Conservation (phyloP, 306 rosid species). For the Citrullus amarus region DNA sequence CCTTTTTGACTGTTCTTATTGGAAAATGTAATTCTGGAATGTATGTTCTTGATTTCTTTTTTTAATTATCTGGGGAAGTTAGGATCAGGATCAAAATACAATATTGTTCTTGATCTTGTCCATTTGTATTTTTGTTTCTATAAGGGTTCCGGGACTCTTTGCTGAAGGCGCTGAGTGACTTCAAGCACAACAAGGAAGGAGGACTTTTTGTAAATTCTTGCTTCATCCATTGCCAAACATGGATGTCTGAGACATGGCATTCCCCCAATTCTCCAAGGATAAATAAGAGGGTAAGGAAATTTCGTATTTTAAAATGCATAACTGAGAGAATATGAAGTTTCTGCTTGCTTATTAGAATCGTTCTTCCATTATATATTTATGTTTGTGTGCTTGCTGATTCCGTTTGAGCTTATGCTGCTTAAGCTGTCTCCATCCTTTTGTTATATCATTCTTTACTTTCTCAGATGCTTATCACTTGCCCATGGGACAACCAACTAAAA, state of each 20-base stretch:
- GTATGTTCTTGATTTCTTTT: background rate
- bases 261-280: slow-evolving; percentile 72
- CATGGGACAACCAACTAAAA: background rate
- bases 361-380: background rate
- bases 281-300: slow-evolving; percentile 39
- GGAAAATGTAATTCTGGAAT: background rate
- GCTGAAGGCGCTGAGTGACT: slow-evolving; percentile 49
- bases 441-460: background rate
- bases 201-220: slow-evolving; percentile 83
- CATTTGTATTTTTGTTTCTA: slow-evolving; percentile 3
- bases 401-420: background rate
- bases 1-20: background rate
- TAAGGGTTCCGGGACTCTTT: slow-evolving; percentile 74
- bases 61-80: background rate
- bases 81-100: background rate
- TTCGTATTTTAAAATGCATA: background rate
- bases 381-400: background rate
- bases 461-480: background rate
- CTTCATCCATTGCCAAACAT: slow-evolving; percentile 84
- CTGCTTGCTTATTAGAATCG: background rate
- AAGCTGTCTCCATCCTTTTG: background rate
- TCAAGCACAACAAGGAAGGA: slow-evolving; percentile 40
- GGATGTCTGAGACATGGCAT: slow-evolving; percentile 66
- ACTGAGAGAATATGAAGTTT: background rate
- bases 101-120: background rate